Base-by-base conservation (phyloP, 2,329 filamentous ascomycete genomes). In the Aureobasidium sp. region DNA sequence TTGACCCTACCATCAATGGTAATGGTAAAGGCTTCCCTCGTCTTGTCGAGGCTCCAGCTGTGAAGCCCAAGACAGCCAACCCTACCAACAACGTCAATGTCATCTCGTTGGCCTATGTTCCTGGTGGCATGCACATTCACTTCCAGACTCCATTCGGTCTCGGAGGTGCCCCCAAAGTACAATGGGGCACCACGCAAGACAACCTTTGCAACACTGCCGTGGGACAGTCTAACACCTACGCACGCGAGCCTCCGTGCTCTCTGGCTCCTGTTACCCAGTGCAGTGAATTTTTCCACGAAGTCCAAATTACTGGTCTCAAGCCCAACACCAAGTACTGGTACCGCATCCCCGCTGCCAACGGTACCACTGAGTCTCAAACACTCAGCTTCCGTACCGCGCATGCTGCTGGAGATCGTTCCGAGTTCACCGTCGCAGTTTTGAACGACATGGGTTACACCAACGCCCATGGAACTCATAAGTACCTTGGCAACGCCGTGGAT, bases 381-480 rank as follows among this genome's bases (percentile, higher is more conserved):
- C 67, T 80, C 61, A 76, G 68, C 65, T 82, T 82, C 72, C 78
- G 70, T 23, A 81, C 79, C 2, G 76, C 78, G 26, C 74, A 72
- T 2, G 73, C 72, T 8, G 74, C 77, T 29, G 80, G 80, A 55
- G 74, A 79, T 63, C 62, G 65, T 0, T 71, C 67, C 5, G 66
- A 72, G 12, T 82, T 82, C 68, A 73, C 71, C 5, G 70, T 81
- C 15, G 79, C 78, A 23, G 75, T 82, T 1, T 64, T 82, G 42
- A 80, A 80, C 64, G 80, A 82, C 64, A 81, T 82, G 80, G 80
- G 80, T 8, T 81, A 81, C 70, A 81, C 78, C 48, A 82, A 82
- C 56, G 80, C 79, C 20, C 68, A 72, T 1, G 80, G 80, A 17
- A 82, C 80, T 1, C 75, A 75, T 69, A 72, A 75, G 64, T 72